These are phyloP conservation scores for Vitis rotundifolia DNA, from an alignment of 164 flowering plant genomes.

Conservation along the genomic window DNA sequence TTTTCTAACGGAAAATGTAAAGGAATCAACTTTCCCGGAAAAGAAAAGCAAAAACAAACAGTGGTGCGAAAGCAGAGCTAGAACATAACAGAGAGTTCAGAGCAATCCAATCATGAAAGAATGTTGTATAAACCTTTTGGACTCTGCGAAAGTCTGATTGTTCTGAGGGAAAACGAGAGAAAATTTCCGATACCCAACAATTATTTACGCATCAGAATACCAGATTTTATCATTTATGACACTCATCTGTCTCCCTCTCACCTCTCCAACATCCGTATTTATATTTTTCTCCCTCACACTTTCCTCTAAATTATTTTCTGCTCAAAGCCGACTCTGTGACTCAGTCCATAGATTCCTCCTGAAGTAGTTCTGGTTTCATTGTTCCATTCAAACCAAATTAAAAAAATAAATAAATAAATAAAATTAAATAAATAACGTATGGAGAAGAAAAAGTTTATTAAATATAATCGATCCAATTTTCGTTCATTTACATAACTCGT, in stretches of 20 bases:
- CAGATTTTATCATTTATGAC: constrained; percentile 14
- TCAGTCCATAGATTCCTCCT: no score
- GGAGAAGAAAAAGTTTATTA: no score
- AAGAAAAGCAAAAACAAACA: background rate
- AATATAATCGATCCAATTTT: no score
- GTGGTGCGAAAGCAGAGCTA: background rate
- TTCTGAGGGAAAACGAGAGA: background rate
- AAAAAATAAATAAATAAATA: no score
- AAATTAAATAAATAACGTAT: no score
- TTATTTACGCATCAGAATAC: constrained; percentile 2
- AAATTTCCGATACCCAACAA: background rate
- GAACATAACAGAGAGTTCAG: background rate
- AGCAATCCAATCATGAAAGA: background rate
- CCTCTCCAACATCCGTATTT: no score
- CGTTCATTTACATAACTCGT: no score
- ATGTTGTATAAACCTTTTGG: background rate
- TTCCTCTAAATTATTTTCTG: background rate
- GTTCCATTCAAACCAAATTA: no score
- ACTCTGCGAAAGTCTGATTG: background rate
- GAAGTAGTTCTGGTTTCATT: no score
- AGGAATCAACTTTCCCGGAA: constrained; percentile 19
- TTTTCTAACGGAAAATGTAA: background rate
- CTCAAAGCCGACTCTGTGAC: no score
- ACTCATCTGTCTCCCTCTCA: constrained; percentile 4
- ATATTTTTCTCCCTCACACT: no score